phyloP scores from a whole-genome alignment of 2,329 filamentous ascomycete species.

The Tolypocladium endophyticum region DNA sequence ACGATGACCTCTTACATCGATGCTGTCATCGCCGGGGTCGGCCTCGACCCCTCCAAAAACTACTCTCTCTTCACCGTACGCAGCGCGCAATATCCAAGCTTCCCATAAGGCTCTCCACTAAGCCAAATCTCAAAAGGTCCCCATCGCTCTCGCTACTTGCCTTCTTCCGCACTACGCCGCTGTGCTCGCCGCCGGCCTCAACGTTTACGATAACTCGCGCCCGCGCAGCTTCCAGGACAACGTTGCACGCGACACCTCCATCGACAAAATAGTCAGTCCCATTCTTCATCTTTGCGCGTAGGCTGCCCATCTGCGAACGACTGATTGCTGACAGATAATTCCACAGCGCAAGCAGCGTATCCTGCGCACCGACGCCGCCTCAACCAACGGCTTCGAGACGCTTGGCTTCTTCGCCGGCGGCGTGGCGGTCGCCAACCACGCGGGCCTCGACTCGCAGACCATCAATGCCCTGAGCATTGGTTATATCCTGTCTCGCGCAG shows the following conservation, averaged over 20 bases:
- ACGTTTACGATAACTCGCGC: conserved; percentile 25
- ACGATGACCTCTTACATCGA: not conserved
- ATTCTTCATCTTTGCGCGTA: too few species aligned
- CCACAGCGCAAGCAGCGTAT: conserved; percentile 41
- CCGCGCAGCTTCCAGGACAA: conserved; percentile 24
- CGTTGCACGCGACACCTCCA: conserved; percentile 18
- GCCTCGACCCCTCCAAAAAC: conserved; percentile 1
- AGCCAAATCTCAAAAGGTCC: conserved; percentile 19
- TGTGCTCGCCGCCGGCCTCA: not conserved
- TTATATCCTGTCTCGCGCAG: conserved; percentile 28
- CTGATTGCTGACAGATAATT: not conserved
- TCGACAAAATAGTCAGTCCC: conserved; percentile 16
- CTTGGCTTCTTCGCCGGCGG: conserved; percentile 31
- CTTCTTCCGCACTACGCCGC: not conserved
- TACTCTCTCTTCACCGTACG: conserved; percentile 7
- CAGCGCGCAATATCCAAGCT: too few species aligned
- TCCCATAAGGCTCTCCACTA: not conserved
- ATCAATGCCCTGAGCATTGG: conserved; percentile 29
- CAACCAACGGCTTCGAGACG: conserved; percentile 32
- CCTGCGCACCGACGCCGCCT: conserved; percentile 40
- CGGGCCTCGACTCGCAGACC: conserved; percentile 22
- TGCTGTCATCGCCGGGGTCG: not conserved
- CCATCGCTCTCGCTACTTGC: conserved; percentile 13
- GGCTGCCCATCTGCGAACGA: not conserved
- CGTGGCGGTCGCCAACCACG: conserved; percentile 33